These are phyloP conservation scores for Croton setiger DNA, from an alignment of 441 rosid genomes.

Conservation along the genomic window DNA sequence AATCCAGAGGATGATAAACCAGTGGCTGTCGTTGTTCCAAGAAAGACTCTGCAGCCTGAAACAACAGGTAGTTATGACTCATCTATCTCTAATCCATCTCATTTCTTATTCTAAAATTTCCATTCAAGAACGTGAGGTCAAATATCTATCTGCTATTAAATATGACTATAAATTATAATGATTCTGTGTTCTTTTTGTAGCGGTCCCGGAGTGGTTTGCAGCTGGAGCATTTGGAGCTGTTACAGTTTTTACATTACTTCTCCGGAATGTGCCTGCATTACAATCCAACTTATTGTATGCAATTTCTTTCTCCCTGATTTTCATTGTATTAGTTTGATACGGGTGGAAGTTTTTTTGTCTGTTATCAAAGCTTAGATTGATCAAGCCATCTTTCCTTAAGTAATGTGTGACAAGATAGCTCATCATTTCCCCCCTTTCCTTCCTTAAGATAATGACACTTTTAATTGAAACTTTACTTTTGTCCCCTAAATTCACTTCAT, in stretches of 20 bases:
- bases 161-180: conserved; percentile 10
- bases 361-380: neutral
- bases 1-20: conserved; percentile 98
- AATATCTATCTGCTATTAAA: neutral
- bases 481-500: neutral
- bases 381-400: neutral
- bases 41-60: conserved; percentile 74
- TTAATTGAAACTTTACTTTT: neutral
- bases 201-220: conserved; percentile 97
- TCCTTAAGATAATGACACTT: neutral
- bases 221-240: conserved; percentile 90
- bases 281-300: conserved; percentile 83
- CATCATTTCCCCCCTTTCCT: neutral
- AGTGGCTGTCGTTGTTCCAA: conserved; percentile 91
- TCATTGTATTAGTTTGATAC: neutral
- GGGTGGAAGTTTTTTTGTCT: neutral
- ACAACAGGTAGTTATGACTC: conserved; percentile 49
- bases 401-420: neutral
- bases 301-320: conserved; percentile 6
- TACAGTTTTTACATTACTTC: conserved; percentile 80
- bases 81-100: neutral
- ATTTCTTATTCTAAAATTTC: conserved; percentile 12
- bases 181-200: conserved; percentile 37
- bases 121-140: neutral
- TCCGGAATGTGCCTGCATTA: conserved; percentile 83